phyloP scores from a whole-genome alignment of 148 eudicot genomes.

The Persicaria tinctoria region DNA sequence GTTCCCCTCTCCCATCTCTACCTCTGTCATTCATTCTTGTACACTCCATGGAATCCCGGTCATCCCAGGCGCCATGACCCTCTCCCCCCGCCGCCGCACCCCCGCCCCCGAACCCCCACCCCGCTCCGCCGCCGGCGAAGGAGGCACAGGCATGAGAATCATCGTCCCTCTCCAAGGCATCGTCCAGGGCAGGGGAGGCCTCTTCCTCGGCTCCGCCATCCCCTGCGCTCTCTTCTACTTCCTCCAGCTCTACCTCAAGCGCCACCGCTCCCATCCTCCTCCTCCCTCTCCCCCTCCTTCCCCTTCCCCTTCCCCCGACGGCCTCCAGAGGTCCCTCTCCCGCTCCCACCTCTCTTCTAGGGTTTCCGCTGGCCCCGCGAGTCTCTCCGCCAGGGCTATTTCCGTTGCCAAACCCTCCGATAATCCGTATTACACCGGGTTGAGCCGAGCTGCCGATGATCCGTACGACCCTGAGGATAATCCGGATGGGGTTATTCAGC shows the following conservation, averaged over 20 bases:
- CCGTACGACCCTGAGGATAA: conserved; percentile 40
- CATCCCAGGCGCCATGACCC: not conserved
- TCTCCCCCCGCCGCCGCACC: not conserved
- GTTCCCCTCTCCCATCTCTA: not conserved
- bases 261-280: conserved; percentile 22
- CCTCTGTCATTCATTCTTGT: not conserved
- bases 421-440: conserved; percentile 42
- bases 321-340: conserved; percentile 45
- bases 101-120: conserved; percentile 6
- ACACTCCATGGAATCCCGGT: conserved; percentile 3
- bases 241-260: conserved; percentile 64
- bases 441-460: conserved; percentile 38
- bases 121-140: not conserved
- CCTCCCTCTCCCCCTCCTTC: conserved; percentile 10
- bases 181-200: conserved; percentile 81
- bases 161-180: conserved; percentile 90
- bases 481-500: conserved; percentile 62
- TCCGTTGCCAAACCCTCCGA: conserved; percentile 35
- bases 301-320: conserved; percentile 21
- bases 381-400: conserved; percentile 41
- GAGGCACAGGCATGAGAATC: conserved; percentile 61
- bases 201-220: conserved; percentile 70
- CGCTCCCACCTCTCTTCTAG: conserved; percentile 50
- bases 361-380: conserved; percentile 42
- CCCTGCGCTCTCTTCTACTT: conserved; percentile 92